phyloP scores from a whole-genome alignment of 495 filamentous ascomycete species.

The Penicillium dipodomyicola region DNA sequence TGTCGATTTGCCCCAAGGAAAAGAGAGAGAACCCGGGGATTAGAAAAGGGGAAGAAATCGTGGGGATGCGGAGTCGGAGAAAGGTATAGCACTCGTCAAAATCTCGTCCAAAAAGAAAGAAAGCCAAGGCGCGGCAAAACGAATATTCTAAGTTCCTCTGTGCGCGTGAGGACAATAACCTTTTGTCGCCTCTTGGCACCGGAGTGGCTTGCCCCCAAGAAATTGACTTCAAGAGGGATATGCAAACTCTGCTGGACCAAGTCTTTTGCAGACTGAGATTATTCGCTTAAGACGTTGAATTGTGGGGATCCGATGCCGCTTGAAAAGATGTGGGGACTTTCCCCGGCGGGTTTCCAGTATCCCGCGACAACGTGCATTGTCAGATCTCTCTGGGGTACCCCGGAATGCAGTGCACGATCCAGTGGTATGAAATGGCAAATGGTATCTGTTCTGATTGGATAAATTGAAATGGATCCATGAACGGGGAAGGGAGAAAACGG shows the following conservation, averaged over 20 bases:
- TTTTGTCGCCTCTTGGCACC: constrained; percentile 10
- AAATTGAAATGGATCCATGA: constrained; percentile 11
- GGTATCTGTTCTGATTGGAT: constrained; percentile 7
- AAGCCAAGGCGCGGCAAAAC: constrained; percentile 15
- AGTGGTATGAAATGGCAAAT: constrained; percentile 7
- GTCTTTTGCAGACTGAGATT: background rate
- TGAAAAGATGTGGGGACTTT: constrained; percentile 12
- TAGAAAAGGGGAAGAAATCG: constrained; percentile 9
- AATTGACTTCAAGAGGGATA: background rate
- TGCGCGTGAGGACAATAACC: background rate
- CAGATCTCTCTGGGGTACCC: constrained; percentile 15
- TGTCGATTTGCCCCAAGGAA: constrained; percentile 7
- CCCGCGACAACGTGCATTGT: constrained; percentile 2
- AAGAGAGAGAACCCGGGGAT: constrained; percentile 25
- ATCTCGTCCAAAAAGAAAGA: constrained; percentile 1
- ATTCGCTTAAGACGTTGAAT: constrained; percentile 9
- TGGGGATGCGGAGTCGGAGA: constrained; percentile 32
- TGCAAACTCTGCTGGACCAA: constrained; percentile 9
- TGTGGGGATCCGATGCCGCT: constrained; percentile 22
- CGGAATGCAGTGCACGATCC: constrained; percentile 7
- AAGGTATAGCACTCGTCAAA: constrained; percentile 21
- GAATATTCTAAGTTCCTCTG: constrained; percentile 9
- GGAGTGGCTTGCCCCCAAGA: background rate
- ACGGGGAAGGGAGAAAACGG: background rate
- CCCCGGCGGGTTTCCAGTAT: background rate